Conservation (phyloP, 208 protist species). For the Naegleria fowleri region DNA sequence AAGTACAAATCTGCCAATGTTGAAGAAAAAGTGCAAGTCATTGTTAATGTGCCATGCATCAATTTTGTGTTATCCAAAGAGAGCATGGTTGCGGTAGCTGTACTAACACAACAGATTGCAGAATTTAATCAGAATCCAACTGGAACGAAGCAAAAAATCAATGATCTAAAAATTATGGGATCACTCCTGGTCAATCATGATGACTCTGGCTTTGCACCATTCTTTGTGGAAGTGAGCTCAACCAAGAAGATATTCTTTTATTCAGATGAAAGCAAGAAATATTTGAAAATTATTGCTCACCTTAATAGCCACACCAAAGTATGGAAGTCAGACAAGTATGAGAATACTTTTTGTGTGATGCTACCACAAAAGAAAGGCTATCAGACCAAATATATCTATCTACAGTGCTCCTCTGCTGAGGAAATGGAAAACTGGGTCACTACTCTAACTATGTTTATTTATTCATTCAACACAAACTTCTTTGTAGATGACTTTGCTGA, state of each 20-base stretch:
- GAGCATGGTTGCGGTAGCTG: background rate
- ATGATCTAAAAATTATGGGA: background rate
- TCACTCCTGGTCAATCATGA: background rate
- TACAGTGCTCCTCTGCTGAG: background rate
- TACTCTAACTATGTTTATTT: background rate
- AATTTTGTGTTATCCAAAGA: background rate
- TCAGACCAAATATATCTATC: background rate
- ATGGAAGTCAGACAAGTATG: background rate
- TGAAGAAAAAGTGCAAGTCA: background rate
- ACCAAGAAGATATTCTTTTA: slow-evolving; percentile 1
- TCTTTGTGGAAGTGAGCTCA: background rate
- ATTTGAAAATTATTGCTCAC: background rate
- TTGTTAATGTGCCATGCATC: background rate
- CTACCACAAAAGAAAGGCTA: slow-evolving; percentile 8
- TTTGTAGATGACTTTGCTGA: background rate
- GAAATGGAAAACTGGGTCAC: background rate
- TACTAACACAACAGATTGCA: background rate
- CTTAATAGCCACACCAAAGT: background rate
- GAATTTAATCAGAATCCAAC: slow-evolving; percentile 10
- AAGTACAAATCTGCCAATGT: background rate
- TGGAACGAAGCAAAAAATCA: background rate
- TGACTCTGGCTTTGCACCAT: background rate
- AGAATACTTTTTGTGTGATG: background rate
- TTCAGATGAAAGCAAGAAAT: background rate
- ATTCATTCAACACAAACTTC: background rate